Base-by-base conservation (phyloP, 2,329 filamentous ascomycete species). In the Microdochium trichocladiopsis region DNA sequence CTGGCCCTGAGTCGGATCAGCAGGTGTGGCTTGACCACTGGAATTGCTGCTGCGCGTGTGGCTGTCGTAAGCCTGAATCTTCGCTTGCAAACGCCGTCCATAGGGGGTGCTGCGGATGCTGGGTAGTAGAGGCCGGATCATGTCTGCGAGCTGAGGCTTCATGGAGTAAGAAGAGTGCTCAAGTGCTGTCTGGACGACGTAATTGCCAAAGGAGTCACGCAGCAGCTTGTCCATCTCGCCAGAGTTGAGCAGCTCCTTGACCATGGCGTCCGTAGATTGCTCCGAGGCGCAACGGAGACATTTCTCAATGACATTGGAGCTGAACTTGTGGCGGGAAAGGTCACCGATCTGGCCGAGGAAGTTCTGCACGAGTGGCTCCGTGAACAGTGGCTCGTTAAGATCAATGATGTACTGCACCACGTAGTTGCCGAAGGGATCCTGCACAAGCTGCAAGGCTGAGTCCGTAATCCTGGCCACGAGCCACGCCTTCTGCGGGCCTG, bases 331-430 rank as follows among this genome's bases (percentile, higher is more conserved):
- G 67, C 91, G 92, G 5, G 94, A 97, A 16, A 80, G 80, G 70
- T 70, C 80, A 64, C 67, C 87, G 74, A 82, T 89, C 76, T 78
- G 79, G 61, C 87, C 87, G 52, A 80, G 74, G 75, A 99, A 96
- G 63, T 85, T 86, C 51, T 79, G 75, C 55, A 95, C 94, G 41
- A 99, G 78, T 3, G 93, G 93, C 63, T 94, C 88, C 1, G 93
- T 96, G 72, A 96, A 96, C 60, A 77, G 77, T 12, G 87, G 78
- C 65, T 99, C 91, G 59, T 91, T 91, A 55, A 97, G 80, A 66
- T 97, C 94, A 60, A 99, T 84, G 65, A 99, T 97, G 73, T 99
- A 99, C 73, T 99, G 94, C 50, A 99, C 88, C 50, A 99, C 94
- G 59, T 99, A 99, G 72, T 99, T 99, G 65, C 94, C 94, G 61